Conservation (phyloP, 139 green algal species). For the Monoraphidium neglectum region DNA sequence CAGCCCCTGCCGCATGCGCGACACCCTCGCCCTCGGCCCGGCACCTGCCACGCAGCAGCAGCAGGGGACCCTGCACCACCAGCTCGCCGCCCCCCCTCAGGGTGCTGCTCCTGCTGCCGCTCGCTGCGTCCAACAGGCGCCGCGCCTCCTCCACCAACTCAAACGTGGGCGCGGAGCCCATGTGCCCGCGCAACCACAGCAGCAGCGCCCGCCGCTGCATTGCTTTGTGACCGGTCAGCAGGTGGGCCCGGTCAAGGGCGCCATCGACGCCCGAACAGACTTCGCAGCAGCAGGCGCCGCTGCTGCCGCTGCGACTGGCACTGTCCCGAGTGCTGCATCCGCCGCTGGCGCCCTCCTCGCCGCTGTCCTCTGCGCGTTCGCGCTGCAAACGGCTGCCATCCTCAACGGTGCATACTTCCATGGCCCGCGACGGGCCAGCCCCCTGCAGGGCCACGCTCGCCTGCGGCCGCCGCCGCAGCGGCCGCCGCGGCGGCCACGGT, state of each 20-base stretch:
- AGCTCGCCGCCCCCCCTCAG: background rate
- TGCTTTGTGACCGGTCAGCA: slow-evolving; percentile 2
- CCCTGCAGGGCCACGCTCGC: background rate
- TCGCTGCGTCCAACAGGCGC: background rate
- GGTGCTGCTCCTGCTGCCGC: background rate
- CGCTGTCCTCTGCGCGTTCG: background rate
- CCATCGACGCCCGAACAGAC: background rate
- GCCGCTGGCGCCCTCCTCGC: background rate
- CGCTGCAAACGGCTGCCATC: background rate
- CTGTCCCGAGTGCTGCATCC: background rate
- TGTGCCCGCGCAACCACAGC: slow-evolving; percentile 9
- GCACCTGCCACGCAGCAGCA: background rate
- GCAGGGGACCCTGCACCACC: background rate
- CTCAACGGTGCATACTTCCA: background rate
- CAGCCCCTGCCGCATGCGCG: no score
- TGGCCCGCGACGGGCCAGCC: background rate
- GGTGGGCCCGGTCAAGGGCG: background rate
- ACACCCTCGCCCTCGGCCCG: no score
- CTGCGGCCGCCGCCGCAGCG: background rate
- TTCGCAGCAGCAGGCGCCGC: no score
- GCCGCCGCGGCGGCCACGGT: background rate
- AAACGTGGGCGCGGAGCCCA: background rate
- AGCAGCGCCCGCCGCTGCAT: slow-evolving; percentile 29
- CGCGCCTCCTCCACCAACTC: background rate
- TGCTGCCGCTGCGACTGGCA: background rate